Evolutionary conservation across 768 basidiomycete genomes (phyloP).

Genomic region (Leccinum uliginosum): DNA sequence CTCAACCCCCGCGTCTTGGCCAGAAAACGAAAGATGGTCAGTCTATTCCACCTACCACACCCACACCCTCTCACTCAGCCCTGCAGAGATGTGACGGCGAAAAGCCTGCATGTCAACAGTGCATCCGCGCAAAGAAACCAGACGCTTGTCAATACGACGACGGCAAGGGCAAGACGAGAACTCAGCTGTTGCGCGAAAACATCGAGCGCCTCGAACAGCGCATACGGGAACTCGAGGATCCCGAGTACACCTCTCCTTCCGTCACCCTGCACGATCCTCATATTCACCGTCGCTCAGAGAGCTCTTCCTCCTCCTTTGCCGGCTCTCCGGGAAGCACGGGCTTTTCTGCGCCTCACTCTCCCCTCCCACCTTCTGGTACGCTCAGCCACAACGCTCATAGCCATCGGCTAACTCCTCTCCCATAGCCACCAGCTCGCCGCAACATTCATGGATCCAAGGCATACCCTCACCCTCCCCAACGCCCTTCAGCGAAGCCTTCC

Average conservation of each 20-base stretch:
- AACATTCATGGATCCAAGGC: constrained; percentile 46
- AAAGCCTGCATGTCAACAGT: constrained; percentile 78
- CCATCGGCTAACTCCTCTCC: constrained; percentile 8
- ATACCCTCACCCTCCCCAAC: constrained; percentile 50
- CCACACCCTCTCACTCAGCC: constrained; percentile 7
- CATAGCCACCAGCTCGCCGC: constrained; percentile 46
- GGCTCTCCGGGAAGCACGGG: constrained; percentile 51
- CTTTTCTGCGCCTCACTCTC: constrained; percentile 53
- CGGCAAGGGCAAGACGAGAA: constrained; percentile 79
- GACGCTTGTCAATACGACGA: constrained; percentile 80
- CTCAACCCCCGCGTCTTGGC: constrained; percentile 9
- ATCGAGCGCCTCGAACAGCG: constrained; percentile 68
- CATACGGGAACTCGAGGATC: constrained; percentile 71
- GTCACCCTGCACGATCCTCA: constrained; percentile 71
- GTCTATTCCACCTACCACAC: constrained; percentile 3
- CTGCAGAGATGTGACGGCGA: constrained; percentile 69
- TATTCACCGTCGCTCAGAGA: constrained; percentile 36
- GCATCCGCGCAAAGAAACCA: constrained; percentile 69
- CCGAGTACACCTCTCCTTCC: constrained; percentile 65
- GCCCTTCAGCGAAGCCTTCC: constrained; percentile 48
- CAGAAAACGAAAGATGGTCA: constrained; percentile 71
- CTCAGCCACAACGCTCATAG: not conserved
- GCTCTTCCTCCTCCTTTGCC: constrained; percentile 47
- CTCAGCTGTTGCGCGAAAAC: constrained; percentile 74
- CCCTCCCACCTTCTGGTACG: constrained; percentile 53